These are phyloP conservation scores for Pichia sp. DNA, from an alignment of 1,139 yeast genomes.

Conservation along the genomic window DNA sequence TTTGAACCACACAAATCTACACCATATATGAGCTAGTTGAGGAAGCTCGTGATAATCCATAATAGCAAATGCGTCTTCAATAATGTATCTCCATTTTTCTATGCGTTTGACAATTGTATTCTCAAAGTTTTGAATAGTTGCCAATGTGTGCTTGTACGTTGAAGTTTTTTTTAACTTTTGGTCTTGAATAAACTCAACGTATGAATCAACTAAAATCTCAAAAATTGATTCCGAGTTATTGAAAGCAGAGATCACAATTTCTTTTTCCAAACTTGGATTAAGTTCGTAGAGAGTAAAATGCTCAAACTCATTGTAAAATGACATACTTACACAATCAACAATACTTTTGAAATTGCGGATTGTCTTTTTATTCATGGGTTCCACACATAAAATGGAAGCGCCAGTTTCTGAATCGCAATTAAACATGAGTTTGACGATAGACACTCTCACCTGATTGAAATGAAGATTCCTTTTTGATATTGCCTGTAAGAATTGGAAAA, in stretches of 20 bases:
- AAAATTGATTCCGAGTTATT: slow-evolving; percentile 37
- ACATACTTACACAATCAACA: slow-evolving; percentile 33
- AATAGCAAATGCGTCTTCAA: slow-evolving; percentile 21
- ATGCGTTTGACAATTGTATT: slow-evolving; percentile 18
- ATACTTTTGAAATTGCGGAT: slow-evolving; percentile 31
- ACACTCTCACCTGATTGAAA: slow-evolving; percentile 44
- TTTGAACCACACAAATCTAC: slow-evolving; percentile 27
- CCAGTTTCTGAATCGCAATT: slow-evolving; percentile 22
- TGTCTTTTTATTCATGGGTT: slow-evolving; percentile 28
- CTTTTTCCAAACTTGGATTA: background rate
- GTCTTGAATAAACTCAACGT: slow-evolving; percentile 33
- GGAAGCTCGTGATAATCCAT: background rate
- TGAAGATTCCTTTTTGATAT: slow-evolving; percentile 37
- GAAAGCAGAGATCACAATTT: background rate
- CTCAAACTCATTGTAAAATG: slow-evolving; percentile 7
- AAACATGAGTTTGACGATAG: slow-evolving; percentile 41
- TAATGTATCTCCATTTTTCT: slow-evolving; percentile 33
- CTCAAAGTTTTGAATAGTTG: slow-evolving; percentile 34
- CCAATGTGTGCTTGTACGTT: slow-evolving; percentile 29
- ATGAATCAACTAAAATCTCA: slow-evolving; percentile 56
- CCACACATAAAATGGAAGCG: slow-evolving; percentile 31
- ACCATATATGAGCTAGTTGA: slow-evolving; percentile 15
- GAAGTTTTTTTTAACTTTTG: slow-evolving; percentile 28
- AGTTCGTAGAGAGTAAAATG: slow-evolving; percentile 1
- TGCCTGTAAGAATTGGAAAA: slow-evolving; percentile 32